A percentile compares a stretch with the other conserved stretches of the same genome.
These are phyloP conservation scores for Capsella bursapastoris DNA, from an alignment of 345 rosid species.

Conservation along the genomic window DNA sequence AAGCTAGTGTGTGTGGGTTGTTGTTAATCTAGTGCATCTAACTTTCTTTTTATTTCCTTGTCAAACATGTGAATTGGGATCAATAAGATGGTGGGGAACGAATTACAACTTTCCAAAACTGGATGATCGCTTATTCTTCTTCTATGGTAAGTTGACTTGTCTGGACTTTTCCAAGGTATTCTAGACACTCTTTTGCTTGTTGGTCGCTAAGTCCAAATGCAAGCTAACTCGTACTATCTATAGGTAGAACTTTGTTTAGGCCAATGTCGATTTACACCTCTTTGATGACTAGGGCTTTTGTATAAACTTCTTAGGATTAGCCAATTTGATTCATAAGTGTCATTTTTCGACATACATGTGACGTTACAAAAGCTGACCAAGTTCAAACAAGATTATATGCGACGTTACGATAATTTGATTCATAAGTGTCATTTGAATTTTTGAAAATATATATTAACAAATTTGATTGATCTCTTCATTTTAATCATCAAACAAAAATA, in stretches of 20 bases:
- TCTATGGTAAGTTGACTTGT: not conserved
- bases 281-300: not conserved
- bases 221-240: not conserved
- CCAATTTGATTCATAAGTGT: not conserved
- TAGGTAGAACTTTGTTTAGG: not conserved
- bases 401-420: not conserved
- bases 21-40: no score
- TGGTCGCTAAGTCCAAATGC: not conserved
- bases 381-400: not conserved
- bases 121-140: not conserved
- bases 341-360: not conserved
- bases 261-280: not conserved
- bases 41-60: not conserved
- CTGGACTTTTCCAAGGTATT: not conserved
- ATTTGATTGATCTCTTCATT: not conserved
- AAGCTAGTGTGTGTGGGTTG: no score
- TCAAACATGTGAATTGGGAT: not conserved
- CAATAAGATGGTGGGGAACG: not conserved
- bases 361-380: not conserved
- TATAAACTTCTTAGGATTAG: not conserved
- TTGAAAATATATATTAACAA: not conserved
- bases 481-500: not conserved
- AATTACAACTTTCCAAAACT: not conserved
- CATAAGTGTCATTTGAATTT: not conserved
- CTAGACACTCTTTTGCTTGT: not conserved